Evolutionary conservation across 345 rosid genomes (phyloP), one percentile per base, ranked within the genome.

Genomic region (Gossypium herbaceum): DNA sequence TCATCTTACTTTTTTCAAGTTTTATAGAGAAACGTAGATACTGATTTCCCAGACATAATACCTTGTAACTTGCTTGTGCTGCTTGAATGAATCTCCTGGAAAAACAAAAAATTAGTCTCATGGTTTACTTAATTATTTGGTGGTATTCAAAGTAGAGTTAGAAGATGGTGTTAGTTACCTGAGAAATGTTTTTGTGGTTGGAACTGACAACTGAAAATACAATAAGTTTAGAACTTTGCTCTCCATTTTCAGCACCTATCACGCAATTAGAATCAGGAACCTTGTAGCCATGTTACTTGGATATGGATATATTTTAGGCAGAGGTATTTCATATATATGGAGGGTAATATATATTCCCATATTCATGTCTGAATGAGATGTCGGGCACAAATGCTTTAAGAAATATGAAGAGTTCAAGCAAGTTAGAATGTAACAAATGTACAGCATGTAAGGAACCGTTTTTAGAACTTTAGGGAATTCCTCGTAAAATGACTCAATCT

Each of bases 211-310:
- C 74, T 90, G 92, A 78, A 88, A 93, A 71, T 82, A 86, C 88
- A 93, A 77, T 75, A 79, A 77, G 73, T 91, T 93, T 73, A 95
- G 84, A 73, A 91, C 83, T 74, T 79, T 81, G 77, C 85, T 83
- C 89, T 95, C 98, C 97, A 89, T 90, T 84, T 88, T 86, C 84
- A 91, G 75, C 72, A 94, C 97, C 98, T 94, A 89, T 80, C 79
- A 82, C 20, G n/a, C 45, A 60, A 67, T 63, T 55, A 52, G 69
- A 59, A 63, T 85, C 76, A 89, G 81, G 45, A 77, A 69, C 71
- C 68, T 73, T 56, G 58, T 25, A 59, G 12, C 19, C 2, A 71
- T 7, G 3, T 51, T 54, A 55, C 47, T 11, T 6, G 52, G 52
- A 48, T 48, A 34, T 34, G 41, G 41, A 34, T 34, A 34, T 34